These are phyloP conservation scores for Agroathelia rolfsii DNA, from an alignment of 1,284 basidiomycete genomes.

Conservation along the genomic window DNA sequence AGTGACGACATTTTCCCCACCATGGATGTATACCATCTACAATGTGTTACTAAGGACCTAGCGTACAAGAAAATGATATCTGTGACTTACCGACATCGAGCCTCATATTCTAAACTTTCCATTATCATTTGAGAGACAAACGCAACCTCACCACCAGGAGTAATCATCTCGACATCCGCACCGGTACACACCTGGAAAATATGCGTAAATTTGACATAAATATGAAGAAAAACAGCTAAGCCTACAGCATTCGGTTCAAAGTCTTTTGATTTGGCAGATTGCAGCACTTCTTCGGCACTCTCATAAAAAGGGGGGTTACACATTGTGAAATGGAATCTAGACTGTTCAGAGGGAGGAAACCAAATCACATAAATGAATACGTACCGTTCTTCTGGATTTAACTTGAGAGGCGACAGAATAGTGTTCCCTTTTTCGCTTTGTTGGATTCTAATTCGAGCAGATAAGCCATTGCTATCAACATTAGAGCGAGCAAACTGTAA, in stretches of 20 bases:
- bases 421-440: conserved; percentile 27
- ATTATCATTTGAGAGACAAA: conserved; percentile 75
- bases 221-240: conserved; percentile 7
- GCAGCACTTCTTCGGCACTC: conserved; percentile 56
- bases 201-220: background rate
- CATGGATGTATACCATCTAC: conserved; percentile 88
- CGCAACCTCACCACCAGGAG: conserved; percentile 70
- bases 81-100: conserved; percentile 44
- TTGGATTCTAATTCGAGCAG: conserved; percentile 38
- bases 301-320: conserved; percentile 95
- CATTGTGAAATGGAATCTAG: conserved; percentile 67
- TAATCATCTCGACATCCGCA: conserved; percentile 78
- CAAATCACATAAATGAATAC: background rate
- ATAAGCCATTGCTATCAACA: conserved; percentile 43
- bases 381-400: background rate
- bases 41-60: background rate
- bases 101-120: conserved; percentile 49
- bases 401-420: conserved; percentile 38
- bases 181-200: conserved; percentile 67
- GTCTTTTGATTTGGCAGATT: conserved; percentile 54
- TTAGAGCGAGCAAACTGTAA: conserved; percentile 43
- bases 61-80: conserved; percentile 2
- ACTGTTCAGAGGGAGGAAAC: background rate
- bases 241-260: conserved; percentile 55
- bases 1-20: conserved; percentile 81